A percentile compares a stretch with the other conserved stretches of the same genome.
These are phyloP conservation scores for Magnolia officinalis DNA, from an alignment of 164 flowering plant genomes.

Conservation along the genomic window DNA sequence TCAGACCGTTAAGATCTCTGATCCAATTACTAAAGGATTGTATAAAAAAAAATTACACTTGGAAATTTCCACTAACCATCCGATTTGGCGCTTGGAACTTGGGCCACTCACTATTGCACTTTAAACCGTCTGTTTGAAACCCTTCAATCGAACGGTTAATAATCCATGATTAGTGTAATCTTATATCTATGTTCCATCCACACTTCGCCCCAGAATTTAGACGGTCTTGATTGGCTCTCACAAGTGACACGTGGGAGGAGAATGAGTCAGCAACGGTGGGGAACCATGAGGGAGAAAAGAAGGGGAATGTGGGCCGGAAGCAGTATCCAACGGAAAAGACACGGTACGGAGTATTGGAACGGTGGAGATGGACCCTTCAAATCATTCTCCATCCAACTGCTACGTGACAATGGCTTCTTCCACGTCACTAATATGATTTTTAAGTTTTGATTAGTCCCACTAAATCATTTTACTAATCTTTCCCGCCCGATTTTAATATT, in stretches of 20 bases:
- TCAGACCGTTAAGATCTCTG: too few species aligned
- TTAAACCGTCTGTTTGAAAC: too few species aligned
- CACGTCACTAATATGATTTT: conserved; percentile 9
- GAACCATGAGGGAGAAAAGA: neutral
- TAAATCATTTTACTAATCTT: conserved; percentile 11
- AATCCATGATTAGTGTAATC: too few species aligned
- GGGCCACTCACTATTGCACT: too few species aligned
- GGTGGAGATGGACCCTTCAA: conserved; percentile 7
- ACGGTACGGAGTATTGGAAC: conserved; percentile 24
- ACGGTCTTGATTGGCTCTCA: too few species aligned
- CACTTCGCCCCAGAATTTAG: too few species aligned
- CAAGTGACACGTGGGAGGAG: neutral
- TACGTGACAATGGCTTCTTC: conserved; percentile 9
- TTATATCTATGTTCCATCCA: too few species aligned
- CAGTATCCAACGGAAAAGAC: conserved; percentile 30
- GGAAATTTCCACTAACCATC: too few species aligned
- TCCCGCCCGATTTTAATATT: conserved; percentile 33
- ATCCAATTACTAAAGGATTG: too few species aligned
- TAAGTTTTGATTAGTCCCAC: neutral
- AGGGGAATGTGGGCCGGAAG: conserved; percentile 1
- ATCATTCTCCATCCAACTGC: conserved; percentile 21
- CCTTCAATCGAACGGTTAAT: too few species aligned
- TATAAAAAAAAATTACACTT: too few species aligned
- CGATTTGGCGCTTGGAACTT: too few species aligned
- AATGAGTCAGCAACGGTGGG: neutral